Evolutionary conservation across 1,284 basidiomycete species (phyloP).

Genomic region (Ceratobasidium sp.): DNA sequence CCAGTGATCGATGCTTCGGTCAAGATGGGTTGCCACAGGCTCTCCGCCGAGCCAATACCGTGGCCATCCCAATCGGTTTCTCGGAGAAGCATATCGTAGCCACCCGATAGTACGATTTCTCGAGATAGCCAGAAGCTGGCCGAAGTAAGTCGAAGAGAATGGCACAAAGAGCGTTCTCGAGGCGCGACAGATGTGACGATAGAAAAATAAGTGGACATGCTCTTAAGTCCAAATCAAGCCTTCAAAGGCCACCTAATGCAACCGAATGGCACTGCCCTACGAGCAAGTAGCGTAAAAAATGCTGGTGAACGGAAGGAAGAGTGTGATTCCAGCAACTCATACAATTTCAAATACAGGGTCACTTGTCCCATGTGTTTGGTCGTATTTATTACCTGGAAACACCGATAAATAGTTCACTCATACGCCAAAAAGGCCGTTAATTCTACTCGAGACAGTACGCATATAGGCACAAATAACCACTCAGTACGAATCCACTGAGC

Average conservation of each 20-base stretch:
- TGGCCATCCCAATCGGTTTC: neutral
- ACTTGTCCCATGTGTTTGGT: too few relatives aligned
- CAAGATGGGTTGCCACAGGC: neutral
- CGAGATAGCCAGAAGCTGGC: neutral
- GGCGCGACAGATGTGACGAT: neutral
- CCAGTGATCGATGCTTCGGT: neutral
- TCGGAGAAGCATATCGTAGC: neutral
- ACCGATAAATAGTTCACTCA: too few relatives aligned
- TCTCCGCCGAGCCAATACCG: neutral
- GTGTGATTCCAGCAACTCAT: too few relatives aligned
- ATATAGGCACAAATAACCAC: too few relatives aligned
- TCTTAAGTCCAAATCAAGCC: neutral
- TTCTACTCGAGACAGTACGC: too few relatives aligned
- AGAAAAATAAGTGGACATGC: neutral
- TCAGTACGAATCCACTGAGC: too few relatives aligned
- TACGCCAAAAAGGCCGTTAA: too few relatives aligned
- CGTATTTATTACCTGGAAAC: too few relatives aligned
- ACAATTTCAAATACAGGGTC: too few relatives aligned
- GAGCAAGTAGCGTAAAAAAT: neutral
- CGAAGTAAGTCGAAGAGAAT: neutral
- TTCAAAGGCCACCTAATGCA: neutral
- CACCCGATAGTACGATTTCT: neutral
- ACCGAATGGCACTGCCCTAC: neutral
- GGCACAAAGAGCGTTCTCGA: neutral
- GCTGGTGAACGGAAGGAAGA: neutral